Conservation (phyloP, 1,139 yeast species). For the Yamadazyma conglobata region DNA sequence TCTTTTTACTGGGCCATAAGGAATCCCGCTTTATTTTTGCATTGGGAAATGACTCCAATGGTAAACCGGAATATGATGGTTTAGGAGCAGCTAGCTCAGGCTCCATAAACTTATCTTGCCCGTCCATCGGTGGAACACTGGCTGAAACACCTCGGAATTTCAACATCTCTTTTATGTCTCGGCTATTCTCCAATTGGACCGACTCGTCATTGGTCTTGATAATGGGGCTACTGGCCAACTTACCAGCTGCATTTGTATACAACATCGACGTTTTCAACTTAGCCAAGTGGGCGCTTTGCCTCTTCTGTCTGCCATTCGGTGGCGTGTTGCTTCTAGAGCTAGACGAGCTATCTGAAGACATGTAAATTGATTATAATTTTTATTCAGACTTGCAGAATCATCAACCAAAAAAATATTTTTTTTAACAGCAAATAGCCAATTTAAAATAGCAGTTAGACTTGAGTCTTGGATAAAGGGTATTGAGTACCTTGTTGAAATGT, state of each 20-base stretch:
- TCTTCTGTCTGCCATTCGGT: constrained; percentile 7
- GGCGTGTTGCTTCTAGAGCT: no score
- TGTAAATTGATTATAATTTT: no score
- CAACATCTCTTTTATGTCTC: constrained; percentile 3
- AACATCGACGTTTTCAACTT: constrained; percentile 11
- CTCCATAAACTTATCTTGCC: constrained; percentile 45
- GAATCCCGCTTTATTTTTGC: constrained; percentile 51
- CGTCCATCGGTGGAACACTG: no score
- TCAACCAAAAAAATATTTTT: no score
- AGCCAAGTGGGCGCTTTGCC: constrained; percentile 16
- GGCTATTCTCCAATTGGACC: no score
- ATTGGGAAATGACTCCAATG: constrained; percentile 62
- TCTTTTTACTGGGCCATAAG: constrained; percentile 36
- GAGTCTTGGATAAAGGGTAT: no score
- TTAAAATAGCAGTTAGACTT: no score
- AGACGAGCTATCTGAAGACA: no score
- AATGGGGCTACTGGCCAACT: constrained; percentile 10
- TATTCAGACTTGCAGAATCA: no score
- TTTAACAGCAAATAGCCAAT: no score
- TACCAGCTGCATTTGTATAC: constrained; percentile 7
- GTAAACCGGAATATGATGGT: constrained; percentile 61
- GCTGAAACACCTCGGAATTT: constrained; percentile 2
- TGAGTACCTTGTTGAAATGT: no score
- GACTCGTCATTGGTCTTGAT: constrained; percentile 1
- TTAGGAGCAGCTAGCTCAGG: constrained; percentile 53